A percentile compares a stretch with the other conserved stretches of the same genome.
Evolutionary conservation across 805 yeast genomes (phyloP).

Genomic region (Vanderwaltozyma polyspora): DNA sequence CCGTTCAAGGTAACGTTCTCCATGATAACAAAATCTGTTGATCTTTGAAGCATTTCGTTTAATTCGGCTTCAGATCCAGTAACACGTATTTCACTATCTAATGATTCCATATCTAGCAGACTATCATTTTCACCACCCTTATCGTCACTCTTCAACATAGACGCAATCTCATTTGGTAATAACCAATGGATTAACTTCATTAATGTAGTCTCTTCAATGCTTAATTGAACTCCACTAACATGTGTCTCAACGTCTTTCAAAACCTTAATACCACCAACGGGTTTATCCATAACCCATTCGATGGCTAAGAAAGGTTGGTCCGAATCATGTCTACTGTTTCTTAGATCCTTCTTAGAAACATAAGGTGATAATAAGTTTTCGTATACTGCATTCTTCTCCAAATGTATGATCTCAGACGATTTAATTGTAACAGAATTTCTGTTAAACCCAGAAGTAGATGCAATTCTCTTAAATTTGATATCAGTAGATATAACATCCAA

Average conservation of each 20-base stretch:
- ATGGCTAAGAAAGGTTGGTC: slow-evolving; percentile 32
- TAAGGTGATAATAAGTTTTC: slow-evolving; percentile 62
- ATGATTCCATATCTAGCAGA: not conserved
- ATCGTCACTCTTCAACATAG: slow-evolving; percentile 5
- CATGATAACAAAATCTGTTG: slow-evolving; percentile 62
- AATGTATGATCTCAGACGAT: slow-evolving; percentile 58
- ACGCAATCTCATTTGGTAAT: slow-evolving; percentile 41
- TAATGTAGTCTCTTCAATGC: slow-evolving; percentile 63
- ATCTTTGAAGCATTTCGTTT: slow-evolving; percentile 61
- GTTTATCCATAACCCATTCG: slow-evolving; percentile 69
- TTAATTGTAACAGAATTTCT: slow-evolving; percentile 47
- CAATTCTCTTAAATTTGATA: slow-evolving; percentile 49
- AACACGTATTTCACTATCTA: not conserved
- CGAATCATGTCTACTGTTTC: slow-evolving; percentile 6
- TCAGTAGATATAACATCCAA: slow-evolving; percentile 58
- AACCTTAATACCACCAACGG: slow-evolving; percentile 87
- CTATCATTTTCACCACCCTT: not conserved
- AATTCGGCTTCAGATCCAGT: slow-evolving; percentile 26
- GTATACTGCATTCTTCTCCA: slow-evolving; percentile 44
- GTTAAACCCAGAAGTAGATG: slow-evolving; percentile 56
- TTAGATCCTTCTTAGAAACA: slow-evolving; percentile 6
- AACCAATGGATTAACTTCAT: slow-evolving; percentile 51
- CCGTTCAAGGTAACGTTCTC: slow-evolving; percentile 41
- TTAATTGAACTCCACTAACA: slow-evolving; percentile 57
- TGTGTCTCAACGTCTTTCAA: slow-evolving; percentile 50